A percentile compares a stretch with the other conserved stretches of the same genome.
These are phyloP conservation scores for Geosmithia putterillii DNA, from an alignment of 2,329 filamentous ascomycete species.

Conservation along the genomic window DNA sequence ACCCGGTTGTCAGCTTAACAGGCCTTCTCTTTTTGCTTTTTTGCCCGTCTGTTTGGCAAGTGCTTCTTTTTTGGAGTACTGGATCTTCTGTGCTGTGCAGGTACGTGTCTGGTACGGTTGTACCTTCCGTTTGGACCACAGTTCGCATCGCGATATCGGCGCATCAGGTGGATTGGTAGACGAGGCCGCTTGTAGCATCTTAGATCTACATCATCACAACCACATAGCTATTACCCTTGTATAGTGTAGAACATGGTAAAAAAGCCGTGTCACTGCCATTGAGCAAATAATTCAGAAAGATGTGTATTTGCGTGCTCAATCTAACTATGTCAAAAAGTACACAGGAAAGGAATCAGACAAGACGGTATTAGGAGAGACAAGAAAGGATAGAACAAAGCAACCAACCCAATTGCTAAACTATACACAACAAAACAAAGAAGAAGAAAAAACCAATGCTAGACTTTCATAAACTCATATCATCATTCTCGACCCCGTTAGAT, in stretches of 20 bases:
- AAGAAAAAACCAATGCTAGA: not conserved
- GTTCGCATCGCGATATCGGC: too few relatives aligned
- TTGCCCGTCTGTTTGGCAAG: not conserved
- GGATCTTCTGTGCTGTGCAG: not conserved
- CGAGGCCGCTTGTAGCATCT: too few relatives aligned
- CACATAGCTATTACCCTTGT: too few relatives aligned
- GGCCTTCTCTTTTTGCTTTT: not conserved
- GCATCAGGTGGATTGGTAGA: too few relatives aligned
- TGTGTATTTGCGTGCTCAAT: too few relatives aligned
- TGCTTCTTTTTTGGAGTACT: not conserved
- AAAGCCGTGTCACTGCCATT: not conserved
- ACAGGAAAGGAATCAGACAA: too few relatives aligned
- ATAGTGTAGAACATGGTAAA: not conserved
- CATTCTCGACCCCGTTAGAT: not conserved
- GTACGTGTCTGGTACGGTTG: too few relatives aligned
- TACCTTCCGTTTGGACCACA: too few relatives aligned
- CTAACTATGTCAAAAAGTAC: too few relatives aligned
- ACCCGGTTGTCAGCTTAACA: not conserved
- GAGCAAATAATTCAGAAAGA: not conserved
- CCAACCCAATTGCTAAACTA: not conserved
- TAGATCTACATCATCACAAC: too few relatives aligned
- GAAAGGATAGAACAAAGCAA: not conserved
- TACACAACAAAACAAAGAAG: not conserved
- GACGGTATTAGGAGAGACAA: too few relatives aligned
- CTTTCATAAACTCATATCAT: not conserved